Evolutionary conservation across 148 eudicot species (phyloP), one percentile per base, ranked within the genome.

Genomic region (Suaeda aralocaspica): DNA sequence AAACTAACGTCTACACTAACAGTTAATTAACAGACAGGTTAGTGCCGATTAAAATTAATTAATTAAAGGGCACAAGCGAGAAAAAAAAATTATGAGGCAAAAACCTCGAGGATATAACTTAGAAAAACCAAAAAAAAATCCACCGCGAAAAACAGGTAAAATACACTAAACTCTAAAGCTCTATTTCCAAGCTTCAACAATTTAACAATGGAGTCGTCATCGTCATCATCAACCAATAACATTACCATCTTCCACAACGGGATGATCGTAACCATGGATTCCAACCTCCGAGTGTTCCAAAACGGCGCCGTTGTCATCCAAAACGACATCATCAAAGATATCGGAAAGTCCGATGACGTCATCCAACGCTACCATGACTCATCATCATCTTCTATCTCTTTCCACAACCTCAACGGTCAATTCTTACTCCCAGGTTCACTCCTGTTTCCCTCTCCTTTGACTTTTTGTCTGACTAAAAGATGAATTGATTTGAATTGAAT

Each of bases 211-310:
- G 64, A 59, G 29, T 59, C 58, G 58, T 19, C 39, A 30, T 4
- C 5, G 29, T 13, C 21, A 28, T 1, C 5, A 28, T 6, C 60
- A 57, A 25, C 60, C 14, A 18, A 18, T 12, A 12, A 21, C 15
- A 62, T 62, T 28, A 53, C 21, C 10, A 59, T 77, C 34, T 81
- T 89, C 63, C 83, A 89, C 82, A 85, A 83, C 67, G 88, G 88
- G 31, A 45, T 83, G 58, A 68, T 89, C 55, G 84, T 92, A 8
- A 92, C 97, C 4, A 92, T 89, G 97, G 92, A 92, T 64, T 51
- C 87, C 2, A 49, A 83, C 1, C 64, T 66, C 30, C 79, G 88
- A 3, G 89, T 92, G 0, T 89, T 76, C 64, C 67, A 72, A 6
- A 69, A 83, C 66, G 97, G 97, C 39, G 96, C 88, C n/a, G 22